A percentile compares a stretch with the other conserved stretches of the same genome.
These are phyloP conservation scores for Haplosporangium sp. DNA, from an alignment of 371 early-diverging fungal species.

Conservation along the genomic window DNA sequence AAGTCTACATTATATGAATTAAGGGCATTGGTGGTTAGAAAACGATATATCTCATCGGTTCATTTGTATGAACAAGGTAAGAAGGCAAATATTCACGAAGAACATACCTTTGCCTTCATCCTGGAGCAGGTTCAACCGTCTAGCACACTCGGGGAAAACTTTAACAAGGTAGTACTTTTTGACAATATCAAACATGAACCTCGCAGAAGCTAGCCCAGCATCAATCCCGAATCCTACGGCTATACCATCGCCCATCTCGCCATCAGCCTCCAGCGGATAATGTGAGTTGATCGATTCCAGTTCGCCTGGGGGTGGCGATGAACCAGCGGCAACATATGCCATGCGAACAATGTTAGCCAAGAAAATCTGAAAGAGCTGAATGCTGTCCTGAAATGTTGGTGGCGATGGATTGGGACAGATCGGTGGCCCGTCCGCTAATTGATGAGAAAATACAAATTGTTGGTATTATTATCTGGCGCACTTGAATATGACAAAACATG, in stretches of 20 bases:
- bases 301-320: constrained; percentile 71
- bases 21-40: too few species aligned
- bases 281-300: constrained; percentile 62
- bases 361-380: constrained; percentile 68
- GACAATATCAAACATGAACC: constrained; percentile 77
- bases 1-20: constrained; percentile 19
- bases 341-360: constrained; percentile 69
- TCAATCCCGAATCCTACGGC: constrained; percentile 76
- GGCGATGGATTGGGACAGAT: constrained; percentile 67
- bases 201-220: constrained; percentile 72
- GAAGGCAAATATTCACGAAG: too few species aligned
- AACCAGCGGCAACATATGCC: constrained; percentile 76
- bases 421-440: constrained; percentile 62
- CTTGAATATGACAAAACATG: background rate
- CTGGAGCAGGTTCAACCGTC: constrained; percentile 52
- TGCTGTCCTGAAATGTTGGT: constrained; percentile 68
- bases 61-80: too few species aligned
- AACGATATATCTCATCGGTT: too few species aligned
- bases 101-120: constrained; percentile 58
- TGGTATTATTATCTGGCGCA: background rate
- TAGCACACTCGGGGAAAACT: constrained; percentile 75
- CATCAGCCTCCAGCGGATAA: constrained; percentile 37
- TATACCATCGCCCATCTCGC: constrained; percentile 62
- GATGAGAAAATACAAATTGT: background rate
- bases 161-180: constrained; percentile 73